Conservation (phyloP, 2,329 filamentous ascomycete species). For the Hirsutella rhossiliensis region DNA sequence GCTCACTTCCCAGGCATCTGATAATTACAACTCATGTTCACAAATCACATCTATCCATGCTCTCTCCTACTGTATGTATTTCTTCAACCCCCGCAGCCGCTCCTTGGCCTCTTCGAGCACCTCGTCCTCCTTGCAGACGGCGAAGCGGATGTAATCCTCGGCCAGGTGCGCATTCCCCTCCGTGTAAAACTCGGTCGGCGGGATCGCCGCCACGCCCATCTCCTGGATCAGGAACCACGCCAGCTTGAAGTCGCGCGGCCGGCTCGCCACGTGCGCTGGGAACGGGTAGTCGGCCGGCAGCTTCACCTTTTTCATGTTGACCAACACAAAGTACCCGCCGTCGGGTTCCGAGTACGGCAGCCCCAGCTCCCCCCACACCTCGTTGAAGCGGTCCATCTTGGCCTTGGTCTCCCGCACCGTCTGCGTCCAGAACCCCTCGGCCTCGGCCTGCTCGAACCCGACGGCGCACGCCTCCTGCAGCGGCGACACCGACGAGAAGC, state of each 20-base stretch:
- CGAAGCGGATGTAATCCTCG: slow-evolving; percentile 88
- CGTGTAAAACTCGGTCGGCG: slow-evolving; percentile 95
- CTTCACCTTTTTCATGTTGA: slow-evolving; percentile 81
- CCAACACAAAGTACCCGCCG: slow-evolving; percentile 94
- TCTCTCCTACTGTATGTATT: slow-evolving; percentile 41
- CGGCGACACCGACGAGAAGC: slow-evolving; percentile 86
- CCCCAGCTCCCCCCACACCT: slow-evolving; percentile 62
- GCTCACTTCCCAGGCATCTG: too few species aligned
- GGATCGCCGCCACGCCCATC: slow-evolving; percentile 88
- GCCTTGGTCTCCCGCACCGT: slow-evolving; percentile 77
- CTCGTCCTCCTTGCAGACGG: slow-evolving; percentile 89
- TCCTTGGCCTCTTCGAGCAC: slow-evolving; percentile 72
- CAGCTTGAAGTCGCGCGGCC: slow-evolving; percentile 88
- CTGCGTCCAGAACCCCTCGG: slow-evolving; percentile 75
- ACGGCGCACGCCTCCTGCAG: slow-evolving; percentile 90
- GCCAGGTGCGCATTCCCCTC: slow-evolving; percentile 71
- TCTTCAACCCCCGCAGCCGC: slow-evolving; percentile 58
- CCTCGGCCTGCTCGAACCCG: slow-evolving; percentile 83
- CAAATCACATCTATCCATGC: neutral
- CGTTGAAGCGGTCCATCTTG: slow-evolving; percentile 80
- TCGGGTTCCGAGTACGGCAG: slow-evolving; percentile 85
- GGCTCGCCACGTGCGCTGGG: slow-evolving; percentile 72
- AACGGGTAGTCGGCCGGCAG: slow-evolving; percentile 78
- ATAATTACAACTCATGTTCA: neutral
- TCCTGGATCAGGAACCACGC: slow-evolving; percentile 96